These are phyloP conservation scores for Rhodotorula mucilaginosa DNA, from an alignment of 1,284 basidiomycete genomes.

Conservation along the genomic window DNA sequence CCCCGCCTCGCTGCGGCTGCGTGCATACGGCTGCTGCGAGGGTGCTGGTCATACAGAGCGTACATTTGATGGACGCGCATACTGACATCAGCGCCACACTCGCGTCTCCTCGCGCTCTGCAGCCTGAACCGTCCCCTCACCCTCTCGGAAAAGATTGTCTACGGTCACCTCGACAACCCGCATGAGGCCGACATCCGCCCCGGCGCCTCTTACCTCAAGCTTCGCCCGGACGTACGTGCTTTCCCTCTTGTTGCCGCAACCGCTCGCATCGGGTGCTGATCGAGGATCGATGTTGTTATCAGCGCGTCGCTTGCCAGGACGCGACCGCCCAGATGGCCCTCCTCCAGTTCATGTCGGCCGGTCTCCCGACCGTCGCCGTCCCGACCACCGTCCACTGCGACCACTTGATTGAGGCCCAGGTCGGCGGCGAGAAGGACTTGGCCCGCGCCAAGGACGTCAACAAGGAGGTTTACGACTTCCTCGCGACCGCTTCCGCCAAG, in stretches of 20 bases:
- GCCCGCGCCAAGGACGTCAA: slow-evolving; percentile 89
- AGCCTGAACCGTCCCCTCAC: slow-evolving; percentile 92
- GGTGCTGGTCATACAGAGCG: too few relatives aligned
- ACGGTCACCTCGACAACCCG: slow-evolving; percentile 95
- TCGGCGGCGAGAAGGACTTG: slow-evolving; percentile 90
- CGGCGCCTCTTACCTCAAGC: slow-evolving; percentile 89
- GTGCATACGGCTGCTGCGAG: too few relatives aligned
- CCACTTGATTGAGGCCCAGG: slow-evolving; percentile 96
- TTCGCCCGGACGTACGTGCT: slow-evolving; percentile 81
- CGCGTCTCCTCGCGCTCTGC: background rate
- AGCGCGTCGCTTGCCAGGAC: slow-evolving; percentile 99
- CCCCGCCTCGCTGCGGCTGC: too few relatives aligned
- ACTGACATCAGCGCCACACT: background rate
- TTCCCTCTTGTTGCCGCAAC: slow-evolving; percentile 78
- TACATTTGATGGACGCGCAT: background rate
- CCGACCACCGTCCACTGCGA: slow-evolving; percentile 99
- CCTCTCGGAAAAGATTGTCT: slow-evolving; percentile 96
- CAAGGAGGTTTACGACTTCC: slow-evolving; percentile 99
- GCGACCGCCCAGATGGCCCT: slow-evolving; percentile 98
- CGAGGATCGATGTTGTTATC: slow-evolving; percentile 27
- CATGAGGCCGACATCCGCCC: slow-evolving; percentile 82
- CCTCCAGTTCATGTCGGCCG: slow-evolving; percentile 99
- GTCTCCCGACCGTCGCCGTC: slow-evolving; percentile 94
- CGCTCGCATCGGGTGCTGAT: slow-evolving; percentile 53
- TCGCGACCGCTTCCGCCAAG: slow-evolving; percentile 96